Evolutionary conservation across 1,139 yeast genomes (phyloP).

Genomic region (Schwanniomyces etchellsii): DNA sequence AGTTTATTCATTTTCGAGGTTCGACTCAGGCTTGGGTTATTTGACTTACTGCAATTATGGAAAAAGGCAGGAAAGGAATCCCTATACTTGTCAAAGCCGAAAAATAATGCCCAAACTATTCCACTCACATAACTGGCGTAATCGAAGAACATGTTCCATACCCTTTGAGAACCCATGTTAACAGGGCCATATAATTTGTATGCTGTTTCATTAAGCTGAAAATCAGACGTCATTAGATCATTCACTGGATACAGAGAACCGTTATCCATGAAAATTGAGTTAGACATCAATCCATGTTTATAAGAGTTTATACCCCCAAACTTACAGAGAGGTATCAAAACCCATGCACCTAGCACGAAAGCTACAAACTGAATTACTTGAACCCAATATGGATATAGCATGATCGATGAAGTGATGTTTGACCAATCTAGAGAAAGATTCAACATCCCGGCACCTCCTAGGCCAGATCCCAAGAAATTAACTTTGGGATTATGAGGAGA

Average conservation of each 20-base stretch:
- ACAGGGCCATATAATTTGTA: slow-evolving; percentile 35
- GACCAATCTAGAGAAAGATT: slow-evolving; percentile 43
- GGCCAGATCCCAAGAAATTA: slow-evolving; percentile 39
- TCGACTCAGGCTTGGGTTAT: slow-evolving; percentile 10
- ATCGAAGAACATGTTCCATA: slow-evolving; percentile 48
- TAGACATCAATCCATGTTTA: slow-evolving; percentile 36
- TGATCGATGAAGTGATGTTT: slow-evolving; percentile 36
- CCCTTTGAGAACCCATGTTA: slow-evolving; percentile 38
- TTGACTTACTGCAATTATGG: background rate
- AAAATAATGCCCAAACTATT: slow-evolving; percentile 37
- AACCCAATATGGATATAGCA: slow-evolving; percentile 43
- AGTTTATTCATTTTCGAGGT: slow-evolving; percentile 38
- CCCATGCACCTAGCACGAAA: slow-evolving; percentile 36
- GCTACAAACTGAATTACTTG: slow-evolving; percentile 38
- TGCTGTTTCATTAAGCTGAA: slow-evolving; percentile 32
- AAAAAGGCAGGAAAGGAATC: slow-evolving; percentile 1
- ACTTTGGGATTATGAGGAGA: slow-evolving; percentile 31
- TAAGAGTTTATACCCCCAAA: slow-evolving; percentile 23
- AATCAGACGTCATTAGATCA: slow-evolving; percentile 25
- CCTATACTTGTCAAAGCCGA: slow-evolving; percentile 19
- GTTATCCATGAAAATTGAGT: slow-evolving; percentile 22
- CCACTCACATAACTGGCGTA: slow-evolving; percentile 49
- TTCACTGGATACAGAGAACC: slow-evolving; percentile 33
- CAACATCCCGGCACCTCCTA: slow-evolving; percentile 41
- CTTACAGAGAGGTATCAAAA: slow-evolving; percentile 35